Conservation (phyloP, 2,329 filamentous ascomycete species). For the Lachnellula cervina region DNA sequence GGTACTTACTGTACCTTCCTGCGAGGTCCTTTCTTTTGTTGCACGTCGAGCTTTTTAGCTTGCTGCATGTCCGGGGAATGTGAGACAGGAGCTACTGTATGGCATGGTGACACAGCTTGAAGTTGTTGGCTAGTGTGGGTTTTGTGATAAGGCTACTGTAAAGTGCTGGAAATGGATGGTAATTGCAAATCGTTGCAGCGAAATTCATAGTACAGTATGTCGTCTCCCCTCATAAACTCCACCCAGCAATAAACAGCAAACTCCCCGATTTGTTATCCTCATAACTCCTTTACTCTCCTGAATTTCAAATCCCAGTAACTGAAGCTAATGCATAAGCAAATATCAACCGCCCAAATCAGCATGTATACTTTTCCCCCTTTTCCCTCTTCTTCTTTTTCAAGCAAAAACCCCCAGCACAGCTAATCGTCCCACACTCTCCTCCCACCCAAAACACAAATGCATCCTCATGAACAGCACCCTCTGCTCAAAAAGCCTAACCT, state of each 20-base stretch:
- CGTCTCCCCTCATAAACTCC: not conserved
- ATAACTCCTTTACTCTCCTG: not conserved
- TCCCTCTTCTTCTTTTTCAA: slow-evolving; percentile 26
- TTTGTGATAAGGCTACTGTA: not conserved
- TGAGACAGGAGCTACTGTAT: not conserved
- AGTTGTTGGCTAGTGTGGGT: not conserved
- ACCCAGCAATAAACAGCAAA: not conserved
- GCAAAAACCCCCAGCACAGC: slow-evolving; percentile 37
- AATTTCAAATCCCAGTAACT: no score
- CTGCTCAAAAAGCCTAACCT: slow-evolving; percentile 46
- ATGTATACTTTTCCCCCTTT: not conserved
- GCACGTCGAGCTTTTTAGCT: not conserved
- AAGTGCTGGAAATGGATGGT: not conserved
- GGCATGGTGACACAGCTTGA: not conserved
- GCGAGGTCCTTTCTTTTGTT: not conserved
- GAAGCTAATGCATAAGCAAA: no score
- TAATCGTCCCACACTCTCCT: slow-evolving; percentile 33
- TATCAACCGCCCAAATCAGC: no score
- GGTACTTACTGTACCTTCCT: no score
- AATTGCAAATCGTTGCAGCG: not conserved
- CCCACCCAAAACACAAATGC: slow-evolving; percentile 53
- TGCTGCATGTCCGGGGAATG: not conserved
- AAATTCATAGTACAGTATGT: not conserved
- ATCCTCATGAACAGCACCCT: slow-evolving; percentile 47
- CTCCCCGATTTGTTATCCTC: not conserved